phyloP scores from a whole-genome alignment of 2,329 filamentous ascomycete species.

The Paraphoma sp. region DNA sequence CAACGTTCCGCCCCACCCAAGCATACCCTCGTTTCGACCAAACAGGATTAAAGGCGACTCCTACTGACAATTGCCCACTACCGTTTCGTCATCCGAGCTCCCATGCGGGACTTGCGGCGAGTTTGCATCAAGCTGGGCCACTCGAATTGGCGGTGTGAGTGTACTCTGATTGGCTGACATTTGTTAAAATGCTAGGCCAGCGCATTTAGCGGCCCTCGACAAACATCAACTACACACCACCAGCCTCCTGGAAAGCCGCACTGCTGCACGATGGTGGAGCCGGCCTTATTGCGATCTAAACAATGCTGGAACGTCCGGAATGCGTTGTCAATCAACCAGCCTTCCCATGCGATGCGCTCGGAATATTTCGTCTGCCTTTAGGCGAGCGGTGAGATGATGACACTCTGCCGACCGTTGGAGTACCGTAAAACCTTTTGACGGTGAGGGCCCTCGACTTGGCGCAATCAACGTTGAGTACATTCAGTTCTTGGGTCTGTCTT shows the following conservation, averaged over 20 bases:
- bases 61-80: conserved; percentile 13
- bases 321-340: not conserved
- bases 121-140: conserved; percentile 33
- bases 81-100: conserved; percentile 33
- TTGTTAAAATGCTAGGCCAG: conserved; percentile 29
- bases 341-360: not conserved
- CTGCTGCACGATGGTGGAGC: conserved; percentile 3
- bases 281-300: not conserved
- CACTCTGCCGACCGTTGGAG: too few species aligned
- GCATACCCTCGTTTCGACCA: conserved; percentile 5
- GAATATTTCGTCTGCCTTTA: too few species aligned
- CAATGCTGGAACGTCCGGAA: not conserved
- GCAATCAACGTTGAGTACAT: too few species aligned
- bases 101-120: conserved; percentile 28
- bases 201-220: conserved; percentile 21
- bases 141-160: conserved; percentile 45
- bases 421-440: too few species aligned
- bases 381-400: not conserved
- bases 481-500: too few species aligned
- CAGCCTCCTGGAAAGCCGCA: conserved; percentile 23
- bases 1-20: not conserved
- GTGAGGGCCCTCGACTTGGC: too few species aligned
- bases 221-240: conserved; percentile 27
- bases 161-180: conserved; percentile 35
- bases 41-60: conserved; percentile 2